phyloP scores from a whole-genome alignment of 768 basidiomycete genomes.

The Grammothele lineata region DNA sequence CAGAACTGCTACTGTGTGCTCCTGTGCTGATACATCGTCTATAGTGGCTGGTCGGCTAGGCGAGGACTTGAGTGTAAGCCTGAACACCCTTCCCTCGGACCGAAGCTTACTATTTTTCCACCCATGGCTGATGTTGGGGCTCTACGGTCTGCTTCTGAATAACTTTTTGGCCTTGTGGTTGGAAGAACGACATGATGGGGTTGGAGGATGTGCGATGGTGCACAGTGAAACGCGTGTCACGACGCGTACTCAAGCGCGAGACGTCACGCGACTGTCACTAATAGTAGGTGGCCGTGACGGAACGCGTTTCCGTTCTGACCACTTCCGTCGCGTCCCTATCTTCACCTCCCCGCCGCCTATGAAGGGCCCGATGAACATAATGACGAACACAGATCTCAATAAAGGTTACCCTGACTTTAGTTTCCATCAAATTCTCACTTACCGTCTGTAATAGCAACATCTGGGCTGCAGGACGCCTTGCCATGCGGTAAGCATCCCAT shows the following conservation, averaged over 20 bases:
- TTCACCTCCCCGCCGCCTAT: not conserved
- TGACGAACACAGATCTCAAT: slow-evolving; percentile 33
- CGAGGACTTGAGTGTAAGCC: not conserved
- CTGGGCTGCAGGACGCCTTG: too few species aligned
- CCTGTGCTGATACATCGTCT: slow-evolving; percentile 96
- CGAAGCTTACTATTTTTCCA: slow-evolving; percentile 88
- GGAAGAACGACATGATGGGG: slow-evolving; percentile 62
- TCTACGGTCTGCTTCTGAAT: slow-evolving; percentile 37
- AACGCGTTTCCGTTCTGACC: slow-evolving; percentile 21
- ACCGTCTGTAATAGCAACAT: too few species aligned
- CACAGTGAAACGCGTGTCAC: slow-evolving; percentile 22
- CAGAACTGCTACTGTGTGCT: slow-evolving; percentile 91
- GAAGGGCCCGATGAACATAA: slow-evolving; percentile 23
- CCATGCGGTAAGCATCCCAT: too few species aligned
- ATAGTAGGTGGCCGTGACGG: slow-evolving; percentile 30
- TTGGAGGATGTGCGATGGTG: too few species aligned
- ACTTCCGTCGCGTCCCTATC: slow-evolving; percentile 8
- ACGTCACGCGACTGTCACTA: slow-evolving; percentile 19
- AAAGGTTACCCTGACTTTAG: slow-evolving; percentile 25
- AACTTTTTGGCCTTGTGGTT: slow-evolving; percentile 25
- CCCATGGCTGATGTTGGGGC: slow-evolving; percentile 84
- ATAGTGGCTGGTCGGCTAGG: slow-evolving; percentile 93
- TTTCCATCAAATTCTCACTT: too few species aligned
- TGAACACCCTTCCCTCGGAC: too few species aligned
- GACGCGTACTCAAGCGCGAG: slow-evolving; percentile 23